A percentile compares a stretch with the other conserved stretches of the same genome.
These are phyloP conservation scores for Solanum etuberosum DNA, from an alignment of 257 asterid genomes.

Conservation along the genomic window DNA sequence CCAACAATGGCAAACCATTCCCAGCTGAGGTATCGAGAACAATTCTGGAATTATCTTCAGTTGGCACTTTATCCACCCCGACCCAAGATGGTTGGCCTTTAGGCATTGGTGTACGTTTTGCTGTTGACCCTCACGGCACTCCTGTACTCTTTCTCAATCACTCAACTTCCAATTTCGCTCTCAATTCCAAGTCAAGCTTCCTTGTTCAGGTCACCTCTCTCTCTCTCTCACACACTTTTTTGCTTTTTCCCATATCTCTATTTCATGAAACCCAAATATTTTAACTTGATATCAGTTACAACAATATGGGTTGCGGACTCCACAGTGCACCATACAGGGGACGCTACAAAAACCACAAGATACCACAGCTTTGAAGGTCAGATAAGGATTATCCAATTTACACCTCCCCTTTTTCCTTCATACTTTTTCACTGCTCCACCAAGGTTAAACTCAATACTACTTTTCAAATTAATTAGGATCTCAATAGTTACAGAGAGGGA, in stretches of 20 bases:
- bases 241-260: background rate
- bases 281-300: conserved; percentile 34
- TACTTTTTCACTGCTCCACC: background rate
- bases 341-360: conserved; percentile 53
- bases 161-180: conserved; percentile 18
- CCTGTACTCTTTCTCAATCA: conserved; percentile 56
- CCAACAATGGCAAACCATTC: conserved; percentile 36
- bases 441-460: background rate
- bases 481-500: background rate
- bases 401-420: background rate
- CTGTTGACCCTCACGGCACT: conserved; percentile 63
- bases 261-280: background rate
- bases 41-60: conserved; percentile 55
- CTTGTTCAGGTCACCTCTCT: conserved; percentile 53
- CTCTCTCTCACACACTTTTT: background rate
- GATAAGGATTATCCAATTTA: background rate
- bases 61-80: conserved; percentile 62
- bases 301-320: conserved; percentile 64
- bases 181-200: conserved; percentile 47
- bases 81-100: conserved; percentile 68
- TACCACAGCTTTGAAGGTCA: conserved; percentile 40
- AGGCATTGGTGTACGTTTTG: conserved; percentile 70
- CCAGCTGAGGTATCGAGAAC: conserved; percentile 90
- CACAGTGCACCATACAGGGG: conserved; percentile 78
- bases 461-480: background rate